phyloP scores from a whole-genome alignment of 176 grass and related monocot genomes.

The Poa annua region DNA sequence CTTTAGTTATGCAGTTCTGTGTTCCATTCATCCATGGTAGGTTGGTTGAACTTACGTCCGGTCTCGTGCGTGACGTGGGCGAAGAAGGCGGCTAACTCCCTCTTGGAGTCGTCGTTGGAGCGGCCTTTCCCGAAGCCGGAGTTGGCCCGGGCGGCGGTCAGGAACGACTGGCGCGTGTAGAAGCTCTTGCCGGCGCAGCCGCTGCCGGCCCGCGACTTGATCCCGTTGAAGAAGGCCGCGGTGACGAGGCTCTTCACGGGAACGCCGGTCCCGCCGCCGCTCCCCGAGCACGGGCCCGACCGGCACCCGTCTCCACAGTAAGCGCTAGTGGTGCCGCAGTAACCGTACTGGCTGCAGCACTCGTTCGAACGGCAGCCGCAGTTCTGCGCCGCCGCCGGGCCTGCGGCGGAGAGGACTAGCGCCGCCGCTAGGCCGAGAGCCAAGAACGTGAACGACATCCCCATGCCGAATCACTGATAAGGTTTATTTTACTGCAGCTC shows the following conservation, averaged over 20 bases:
- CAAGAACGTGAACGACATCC: background rate
- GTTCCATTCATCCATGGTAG: background rate
- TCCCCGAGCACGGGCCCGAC: slow-evolving; percentile 36
- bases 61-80: slow-evolving; percentile 74
- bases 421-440: slow-evolving; percentile 10
- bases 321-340: slow-evolving; percentile 30
- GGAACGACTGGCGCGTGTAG: slow-evolving; percentile 65
- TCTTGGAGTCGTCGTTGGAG: slow-evolving; percentile 49
- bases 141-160: slow-evolving; percentile 30
- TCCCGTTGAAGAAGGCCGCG: slow-evolving; percentile 47
- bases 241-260: slow-evolving; percentile 32
- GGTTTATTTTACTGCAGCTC: background rate
- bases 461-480: background rate
- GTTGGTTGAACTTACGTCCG: slow-evolving; percentile 45
- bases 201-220: slow-evolving; percentile 48
- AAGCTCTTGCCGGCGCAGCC: slow-evolving; percentile 62
- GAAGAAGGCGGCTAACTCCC: slow-evolving; percentile 86
- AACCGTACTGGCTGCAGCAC: slow-evolving; percentile 56
- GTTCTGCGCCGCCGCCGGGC: slow-evolving; percentile 26
- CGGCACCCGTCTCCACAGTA: slow-evolving; percentile 51
- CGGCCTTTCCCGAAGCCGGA: slow-evolving; percentile 48
- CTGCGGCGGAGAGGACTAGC: background rate
- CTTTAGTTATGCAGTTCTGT: background rate
- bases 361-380: slow-evolving; percentile 41
- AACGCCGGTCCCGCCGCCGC: background rate